These are phyloP conservation scores for Pyrenophora tritici-repentis DNA, from an alignment of 2,329 filamentous ascomycete genomes.

Conservation along the genomic window DNA sequence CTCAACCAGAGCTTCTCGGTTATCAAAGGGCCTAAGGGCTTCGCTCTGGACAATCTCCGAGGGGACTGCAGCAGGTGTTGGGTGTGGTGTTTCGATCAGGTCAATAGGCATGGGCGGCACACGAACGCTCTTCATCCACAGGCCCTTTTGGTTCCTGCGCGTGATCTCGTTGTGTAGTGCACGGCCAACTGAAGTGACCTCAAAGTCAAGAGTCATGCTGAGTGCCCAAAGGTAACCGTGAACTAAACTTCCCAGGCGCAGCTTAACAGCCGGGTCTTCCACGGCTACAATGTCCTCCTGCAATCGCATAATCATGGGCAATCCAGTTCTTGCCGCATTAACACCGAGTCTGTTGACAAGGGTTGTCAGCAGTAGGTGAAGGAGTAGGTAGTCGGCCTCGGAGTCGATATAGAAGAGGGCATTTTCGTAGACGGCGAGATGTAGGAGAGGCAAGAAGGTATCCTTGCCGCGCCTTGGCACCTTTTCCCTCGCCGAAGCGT, in stretches of 20 bases:
- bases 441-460: constrained; percentile 80
- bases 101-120: constrained; percentile 71
- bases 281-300: constrained; percentile 80
- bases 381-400: constrained; percentile 74
- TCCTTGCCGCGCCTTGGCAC: constrained; percentile 59
- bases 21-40: constrained; percentile 72
- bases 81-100: constrained; percentile 54
- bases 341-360: constrained; percentile 79
- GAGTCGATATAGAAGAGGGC: constrained; percentile 67
- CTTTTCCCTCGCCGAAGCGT: constrained; percentile 66
- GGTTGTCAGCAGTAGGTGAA: constrained; percentile 76
- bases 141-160: constrained; percentile 71
- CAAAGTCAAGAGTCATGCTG: constrained; percentile 76
- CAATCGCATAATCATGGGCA: constrained; percentile 87
- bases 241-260: constrained; percentile 80
- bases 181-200: constrained; percentile 69
- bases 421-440: constrained; percentile 88
- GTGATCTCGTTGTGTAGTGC: constrained; percentile 77
- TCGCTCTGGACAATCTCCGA: constrained; percentile 37
- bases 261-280: constrained; percentile 70
- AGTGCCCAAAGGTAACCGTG: constrained; percentile 88
- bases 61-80: constrained; percentile 29
- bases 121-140: constrained; percentile 78
- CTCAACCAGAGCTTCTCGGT: constrained; percentile 72
- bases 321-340: constrained; percentile 75